Evolutionary conservation across 1,284 basidiomycete genomes (phyloP), one percentile per base, ranked within the genome.

Genomic region (Ceratobasidium sp.): DNA sequence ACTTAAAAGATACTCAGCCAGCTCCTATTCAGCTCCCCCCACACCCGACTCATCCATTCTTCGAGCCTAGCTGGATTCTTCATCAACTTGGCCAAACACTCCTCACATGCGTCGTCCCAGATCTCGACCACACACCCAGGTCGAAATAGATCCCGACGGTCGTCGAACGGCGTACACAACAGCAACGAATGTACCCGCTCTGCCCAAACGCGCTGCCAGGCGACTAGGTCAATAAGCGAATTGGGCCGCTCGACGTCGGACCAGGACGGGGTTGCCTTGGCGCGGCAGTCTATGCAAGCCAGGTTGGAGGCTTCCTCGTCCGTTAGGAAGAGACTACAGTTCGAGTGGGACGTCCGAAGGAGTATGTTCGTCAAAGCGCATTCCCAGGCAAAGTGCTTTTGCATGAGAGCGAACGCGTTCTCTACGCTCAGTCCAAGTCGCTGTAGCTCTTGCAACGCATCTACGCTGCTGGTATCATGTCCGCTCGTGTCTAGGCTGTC

Each of bases 341-440:
- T 31, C 22, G 9, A 5, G 8, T 36, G 17, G n/a, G 29, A 36
- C 29, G 56, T 4, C n/a, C 56, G 56, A n/a, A 59, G 56, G 15
- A 59, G 36, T 11, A 33, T 14, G n/a, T 59, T 31, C 11, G 56
- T 36, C 56, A 59, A 59, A 8, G 29, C 56, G 27, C 56, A 36
- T 17, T 59, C 56, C 56, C 56, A 59, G 31, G 33, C 56, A 33
- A 59, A 59, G 29, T 59, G 56, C 56, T 22, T 59, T 19, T 59
- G 56, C 56, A 29, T 36, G 15, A 59, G 56, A 29, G 17, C 3
- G 6, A 57, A 36, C 56, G 56, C 56, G 29, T 33, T n/a, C 56
- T 57, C 56, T 1, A 36, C 31, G n/a, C 56, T 33, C 11, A 57
- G 29, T 17, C 56, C 56, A 5, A 27, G 15, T 33, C 14, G n/a